A percentile compares a stretch with the other conserved stretches of the same genome.
Evolutionary conservation across 2,329 filamentous ascomycete genomes (phyloP).

Genomic region (Exutisphaerella laricina): DNA sequence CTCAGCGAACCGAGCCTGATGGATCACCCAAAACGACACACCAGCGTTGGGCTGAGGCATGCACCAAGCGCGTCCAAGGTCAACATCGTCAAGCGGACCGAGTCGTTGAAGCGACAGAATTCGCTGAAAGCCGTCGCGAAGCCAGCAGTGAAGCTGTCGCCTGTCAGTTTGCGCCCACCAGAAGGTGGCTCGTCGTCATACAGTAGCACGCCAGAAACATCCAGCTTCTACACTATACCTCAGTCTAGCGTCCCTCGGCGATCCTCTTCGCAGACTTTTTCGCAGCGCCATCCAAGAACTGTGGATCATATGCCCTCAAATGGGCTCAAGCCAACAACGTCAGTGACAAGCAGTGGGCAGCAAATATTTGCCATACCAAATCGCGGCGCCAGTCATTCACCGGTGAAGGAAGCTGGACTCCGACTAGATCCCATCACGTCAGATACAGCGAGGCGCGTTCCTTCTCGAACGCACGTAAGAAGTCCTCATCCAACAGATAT

Average conservation of each 20-base stretch:
- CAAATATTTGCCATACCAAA: conserved; percentile 38
- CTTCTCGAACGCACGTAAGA: conserved; percentile 47
- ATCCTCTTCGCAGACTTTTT: conserved; percentile 38
- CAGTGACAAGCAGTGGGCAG: neutral
- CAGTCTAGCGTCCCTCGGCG: conserved; percentile 41
- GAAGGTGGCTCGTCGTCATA: conserved; percentile 28
- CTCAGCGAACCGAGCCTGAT: conserved; percentile 46
- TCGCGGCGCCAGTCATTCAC: conserved; percentile 44
- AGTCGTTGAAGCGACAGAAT: conserved; percentile 19
- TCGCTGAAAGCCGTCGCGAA: conserved; percentile 18
- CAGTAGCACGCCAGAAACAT: conserved; percentile 35
- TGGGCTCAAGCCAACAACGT: neutral
- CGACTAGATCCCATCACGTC: conserved; percentile 41
- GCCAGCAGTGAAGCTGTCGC: neutral
- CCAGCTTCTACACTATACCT: conserved; percentile 44
- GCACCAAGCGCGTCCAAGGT: conserved; percentile 28
- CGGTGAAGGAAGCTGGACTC: conserved; percentile 41
- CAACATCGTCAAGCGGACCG: conserved; percentile 22
- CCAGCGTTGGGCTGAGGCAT: conserved; percentile 8
- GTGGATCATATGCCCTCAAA: neutral
- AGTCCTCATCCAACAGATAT: conserved; percentile 44
- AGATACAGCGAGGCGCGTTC: conserved; percentile 39
- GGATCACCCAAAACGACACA: conserved; percentile 15
- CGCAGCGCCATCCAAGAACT: conserved; percentile 4
- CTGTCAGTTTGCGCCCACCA: conserved; percentile 2